Conservation (phyloP, 192 early-diverging fungal genomes). For the Mortierella antarctica region DNA sequence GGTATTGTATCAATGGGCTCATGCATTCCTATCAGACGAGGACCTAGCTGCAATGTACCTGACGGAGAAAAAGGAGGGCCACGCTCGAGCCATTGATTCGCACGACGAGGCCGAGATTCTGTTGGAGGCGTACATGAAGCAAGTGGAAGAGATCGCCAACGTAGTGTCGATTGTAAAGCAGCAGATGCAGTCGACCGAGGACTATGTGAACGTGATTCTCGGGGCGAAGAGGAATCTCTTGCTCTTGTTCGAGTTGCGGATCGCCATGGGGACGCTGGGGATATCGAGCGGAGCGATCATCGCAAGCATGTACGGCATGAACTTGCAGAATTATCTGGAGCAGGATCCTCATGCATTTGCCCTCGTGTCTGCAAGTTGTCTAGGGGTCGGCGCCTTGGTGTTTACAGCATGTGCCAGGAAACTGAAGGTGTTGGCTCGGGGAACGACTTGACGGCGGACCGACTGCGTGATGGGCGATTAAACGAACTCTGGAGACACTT, state of each 20-base stretch:
- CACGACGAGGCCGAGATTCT: slow-evolving; percentile 92
- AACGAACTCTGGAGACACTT: too few relatives aligned
- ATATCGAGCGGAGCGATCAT: slow-evolving; percentile 78
- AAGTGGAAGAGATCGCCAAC: slow-evolving; percentile 84
- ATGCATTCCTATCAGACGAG: slow-evolving; percentile 66
- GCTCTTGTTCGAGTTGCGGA: slow-evolving; percentile 81
- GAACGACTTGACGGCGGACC: slow-evolving; percentile 6
- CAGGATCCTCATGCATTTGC: slow-evolving; percentile 71
- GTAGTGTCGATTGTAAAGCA: slow-evolving; percentile 72
- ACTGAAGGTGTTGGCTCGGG: slow-evolving; percentile 18
- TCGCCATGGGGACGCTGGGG: slow-evolving; percentile 82
- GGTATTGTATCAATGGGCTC: neutral
- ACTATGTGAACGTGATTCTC: slow-evolving; percentile 82
- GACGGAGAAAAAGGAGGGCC: slow-evolving; percentile 75
- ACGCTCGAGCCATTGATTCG: slow-evolving; percentile 63
- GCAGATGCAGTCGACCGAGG: slow-evolving; percentile 81
- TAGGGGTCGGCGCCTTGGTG: slow-evolving; percentile 11
- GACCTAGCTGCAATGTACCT: slow-evolving; percentile 91
- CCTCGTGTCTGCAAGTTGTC: slow-evolving; percentile 49
- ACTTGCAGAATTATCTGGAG: slow-evolving; percentile 80
- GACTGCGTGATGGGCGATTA: too few relatives aligned
- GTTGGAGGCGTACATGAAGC: slow-evolving; percentile 88
- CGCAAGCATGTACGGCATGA: slow-evolving; percentile 89
- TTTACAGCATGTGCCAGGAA: slow-evolving; percentile 30
- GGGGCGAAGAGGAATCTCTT: slow-evolving; percentile 86